These are phyloP conservation scores for Acephala macrosclerotiorum DNA, from an alignment of 2,329 filamentous ascomycete species.

Conservation along the genomic window DNA sequence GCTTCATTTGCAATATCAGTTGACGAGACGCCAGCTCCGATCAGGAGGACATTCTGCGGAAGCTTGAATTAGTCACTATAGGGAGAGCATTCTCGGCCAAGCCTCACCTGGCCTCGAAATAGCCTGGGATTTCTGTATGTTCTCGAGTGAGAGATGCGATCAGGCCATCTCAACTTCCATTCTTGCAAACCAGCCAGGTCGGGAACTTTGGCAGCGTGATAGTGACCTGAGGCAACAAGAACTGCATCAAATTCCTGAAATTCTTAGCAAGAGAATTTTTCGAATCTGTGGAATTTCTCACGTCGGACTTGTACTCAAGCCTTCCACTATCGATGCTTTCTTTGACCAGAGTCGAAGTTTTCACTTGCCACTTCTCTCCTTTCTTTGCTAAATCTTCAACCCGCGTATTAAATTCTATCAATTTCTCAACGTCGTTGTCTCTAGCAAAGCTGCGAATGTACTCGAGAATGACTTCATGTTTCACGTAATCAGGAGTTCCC, in stretches of 20 bases:
- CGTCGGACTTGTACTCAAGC: too few relatives aligned
- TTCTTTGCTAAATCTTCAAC: slow-evolving; percentile 52
- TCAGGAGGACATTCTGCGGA: too few relatives aligned
- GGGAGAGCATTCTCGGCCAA: too few relatives aligned
- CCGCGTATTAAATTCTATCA: slow-evolving; percentile 64
- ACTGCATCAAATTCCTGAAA: slow-evolving; percentile 71
- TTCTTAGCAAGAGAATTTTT: slow-evolving; percentile 24
- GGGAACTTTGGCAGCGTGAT: slow-evolving; percentile 68
- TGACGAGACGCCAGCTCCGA: too few relatives aligned
- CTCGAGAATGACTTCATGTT: slow-evolving; percentile 60
- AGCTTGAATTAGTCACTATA: too few relatives aligned
- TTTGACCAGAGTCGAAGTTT: slow-evolving; percentile 1
- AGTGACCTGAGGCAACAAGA: slow-evolving; percentile 72
- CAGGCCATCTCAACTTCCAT: slow-evolving; percentile 63
- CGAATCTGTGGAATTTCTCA: slow-evolving; percentile 14
- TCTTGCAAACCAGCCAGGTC: slow-evolving; percentile 62
- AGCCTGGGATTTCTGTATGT: slow-evolving; percentile 69
- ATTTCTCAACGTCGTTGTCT: slow-evolving; percentile 55
- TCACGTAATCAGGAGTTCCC: slow-evolving; percentile 65
- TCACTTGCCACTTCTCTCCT: slow-evolving; percentile 15
- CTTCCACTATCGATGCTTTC: slow-evolving; percentile 18
- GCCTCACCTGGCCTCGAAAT: slow-evolving; percentile 59
- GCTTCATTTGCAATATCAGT: too few relatives aligned
- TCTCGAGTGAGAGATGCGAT: slow-evolving; percentile 71
- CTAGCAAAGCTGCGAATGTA: slow-evolving; percentile 68